Percentiles rank a stretch among this genome's conserved stretches.
These are phyloP conservation scores for Peterozyma xylosa DNA, from an alignment of 805 yeast genomes.

Conservation along the genomic window DNA sequence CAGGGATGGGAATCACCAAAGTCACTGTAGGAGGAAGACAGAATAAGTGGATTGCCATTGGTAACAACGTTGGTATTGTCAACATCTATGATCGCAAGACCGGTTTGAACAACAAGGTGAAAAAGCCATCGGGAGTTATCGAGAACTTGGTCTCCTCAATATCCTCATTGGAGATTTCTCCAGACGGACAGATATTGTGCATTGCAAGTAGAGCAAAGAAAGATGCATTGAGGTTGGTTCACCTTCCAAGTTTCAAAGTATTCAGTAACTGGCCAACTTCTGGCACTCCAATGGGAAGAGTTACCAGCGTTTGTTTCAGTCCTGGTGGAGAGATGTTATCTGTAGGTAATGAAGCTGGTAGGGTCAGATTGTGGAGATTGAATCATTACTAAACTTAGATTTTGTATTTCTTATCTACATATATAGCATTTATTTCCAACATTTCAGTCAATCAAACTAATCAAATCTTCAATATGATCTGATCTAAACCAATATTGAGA, in stretches of 20 bases:
- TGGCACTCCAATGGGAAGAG: constrained; percentile 94
- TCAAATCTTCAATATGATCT: too few species aligned
- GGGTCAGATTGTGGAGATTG: constrained; percentile 80
- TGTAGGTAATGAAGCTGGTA: constrained; percentile 87
- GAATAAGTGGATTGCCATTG: constrained; percentile 83
- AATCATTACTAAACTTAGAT: constrained; percentile 53
- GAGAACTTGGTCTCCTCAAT: constrained; percentile 81
- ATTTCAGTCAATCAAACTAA: too few species aligned
- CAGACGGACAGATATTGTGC: constrained; percentile 84
- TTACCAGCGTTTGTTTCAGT: constrained; percentile 72
- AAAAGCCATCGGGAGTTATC: constrained; percentile 53
- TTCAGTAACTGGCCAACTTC: constrained; percentile 97
- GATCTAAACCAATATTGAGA: too few species aligned
- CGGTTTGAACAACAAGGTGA: constrained; percentile 16
- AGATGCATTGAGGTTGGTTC: constrained; percentile 83
- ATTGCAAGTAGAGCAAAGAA: constrained; percentile 79
- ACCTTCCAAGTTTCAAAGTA: constrained; percentile 79
- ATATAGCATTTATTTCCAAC: too few species aligned
- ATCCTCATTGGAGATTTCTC: constrained; percentile 63
- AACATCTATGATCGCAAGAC: constrained; percentile 63
- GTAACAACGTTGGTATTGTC: constrained; percentile 84
- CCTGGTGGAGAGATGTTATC: constrained; percentile 79
- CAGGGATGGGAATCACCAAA: constrained; percentile 78
- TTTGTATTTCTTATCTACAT: neutral
- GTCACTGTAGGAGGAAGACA: constrained; percentile 63